phyloP scores from a whole-genome alignment of 2,329 filamentous ascomycete genomes.

The Penicillium rolfsii region DNA sequence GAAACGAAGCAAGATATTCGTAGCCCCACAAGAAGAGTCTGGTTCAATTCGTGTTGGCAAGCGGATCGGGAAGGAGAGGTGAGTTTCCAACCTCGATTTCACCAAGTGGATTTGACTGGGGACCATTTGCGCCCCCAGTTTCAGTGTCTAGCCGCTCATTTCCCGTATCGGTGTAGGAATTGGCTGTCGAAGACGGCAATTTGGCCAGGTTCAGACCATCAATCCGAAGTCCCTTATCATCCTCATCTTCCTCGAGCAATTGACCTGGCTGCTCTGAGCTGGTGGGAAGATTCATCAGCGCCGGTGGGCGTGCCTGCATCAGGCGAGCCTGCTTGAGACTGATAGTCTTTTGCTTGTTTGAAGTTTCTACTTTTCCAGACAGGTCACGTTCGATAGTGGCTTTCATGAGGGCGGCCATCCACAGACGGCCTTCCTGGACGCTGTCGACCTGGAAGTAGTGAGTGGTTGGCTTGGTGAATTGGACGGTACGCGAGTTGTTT shows the following conservation, averaged over 20 bases:
- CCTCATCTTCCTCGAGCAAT: slow-evolving; percentile 30
- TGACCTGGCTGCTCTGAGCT: slow-evolving; percentile 18
- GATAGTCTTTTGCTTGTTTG: slow-evolving; percentile 96
- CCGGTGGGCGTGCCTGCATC: slow-evolving; percentile 87
- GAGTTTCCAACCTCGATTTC: slow-evolving; percentile 32
- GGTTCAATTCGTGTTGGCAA: slow-evolving; percentile 31
- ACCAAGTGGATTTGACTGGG: slow-evolving; percentile 30
- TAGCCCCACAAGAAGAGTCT: slow-evolving; percentile 4
- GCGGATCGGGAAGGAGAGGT: slow-evolving; percentile 34
- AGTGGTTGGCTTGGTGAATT: slow-evolving; percentile 95
- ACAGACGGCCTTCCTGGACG: slow-evolving; percentile 81
- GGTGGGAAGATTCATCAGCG: slow-evolving; percentile 68
- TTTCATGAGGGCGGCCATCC: slow-evolving; percentile 99
- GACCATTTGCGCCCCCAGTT: slow-evolving; percentile 1
- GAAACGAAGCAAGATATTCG: background rate
- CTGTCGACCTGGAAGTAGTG: slow-evolving; percentile 98
- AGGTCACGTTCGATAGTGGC: slow-evolving; percentile 93
- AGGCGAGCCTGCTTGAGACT: slow-evolving; percentile 83
- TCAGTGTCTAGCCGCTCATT: slow-evolving; percentile 11
- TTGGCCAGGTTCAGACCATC: slow-evolving; percentile 40
- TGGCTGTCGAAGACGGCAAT: slow-evolving; percentile 20
- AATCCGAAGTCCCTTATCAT: slow-evolving; percentile 30
- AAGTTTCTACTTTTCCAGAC: slow-evolving; percentile 77
- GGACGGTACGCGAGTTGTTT: slow-evolving; percentile 85
- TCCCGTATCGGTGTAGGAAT: slow-evolving; percentile 23